Conservation (phyloP, 2,329 filamentous ascomycete genomes). For the Nemania abortiva region DNA sequence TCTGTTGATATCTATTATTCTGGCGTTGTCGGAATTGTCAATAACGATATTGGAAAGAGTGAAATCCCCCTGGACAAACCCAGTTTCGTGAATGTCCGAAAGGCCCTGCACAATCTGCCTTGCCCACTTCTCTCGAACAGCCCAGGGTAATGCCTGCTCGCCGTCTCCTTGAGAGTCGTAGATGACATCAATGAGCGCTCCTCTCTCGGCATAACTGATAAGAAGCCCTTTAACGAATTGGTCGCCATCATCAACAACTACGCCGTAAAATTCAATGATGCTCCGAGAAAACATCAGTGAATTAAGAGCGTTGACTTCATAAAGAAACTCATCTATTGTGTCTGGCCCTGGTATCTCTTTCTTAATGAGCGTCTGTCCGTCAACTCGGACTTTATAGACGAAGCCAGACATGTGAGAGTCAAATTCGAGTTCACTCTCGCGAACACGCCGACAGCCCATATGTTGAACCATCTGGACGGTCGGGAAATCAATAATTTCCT, state of each 20-base stretch:
- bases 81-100: slow-evolving; percentile 92
- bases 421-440: slow-evolving; percentile 82
- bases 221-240: slow-evolving; percentile 86
- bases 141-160: slow-evolving; percentile 70
- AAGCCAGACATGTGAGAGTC: slow-evolving; percentile 96
- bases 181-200: slow-evolving; percentile 89
- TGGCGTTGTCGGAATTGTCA: slow-evolving; percentile 83
- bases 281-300: slow-evolving; percentile 77
- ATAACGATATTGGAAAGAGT: slow-evolving; percentile 98
- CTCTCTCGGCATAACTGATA: slow-evolving; percentile 87
- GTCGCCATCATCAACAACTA: slow-evolving; percentile 83
- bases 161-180: slow-evolving; percentile 77
- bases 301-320: slow-evolving; percentile 96
- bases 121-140: slow-evolving; percentile 85
- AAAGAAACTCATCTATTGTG: slow-evolving; percentile 94
- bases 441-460: slow-evolving; percentile 72
- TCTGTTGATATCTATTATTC: slow-evolving; percentile 98
- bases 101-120: slow-evolving; percentile 90
- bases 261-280: slow-evolving; percentile 87
- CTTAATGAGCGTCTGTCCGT: slow-evolving; percentile 82
- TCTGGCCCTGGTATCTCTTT: slow-evolving; percentile 98
- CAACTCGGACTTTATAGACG: slow-evolving; percentile 89
- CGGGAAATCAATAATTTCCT: slow-evolving; percentile 92
- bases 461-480: slow-evolving; percentile 79
- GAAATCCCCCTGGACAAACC: slow-evolving; percentile 97